Conservation (phyloP, 306 rosid genomes). For the Chamaecrista fasciculata region DNA sequence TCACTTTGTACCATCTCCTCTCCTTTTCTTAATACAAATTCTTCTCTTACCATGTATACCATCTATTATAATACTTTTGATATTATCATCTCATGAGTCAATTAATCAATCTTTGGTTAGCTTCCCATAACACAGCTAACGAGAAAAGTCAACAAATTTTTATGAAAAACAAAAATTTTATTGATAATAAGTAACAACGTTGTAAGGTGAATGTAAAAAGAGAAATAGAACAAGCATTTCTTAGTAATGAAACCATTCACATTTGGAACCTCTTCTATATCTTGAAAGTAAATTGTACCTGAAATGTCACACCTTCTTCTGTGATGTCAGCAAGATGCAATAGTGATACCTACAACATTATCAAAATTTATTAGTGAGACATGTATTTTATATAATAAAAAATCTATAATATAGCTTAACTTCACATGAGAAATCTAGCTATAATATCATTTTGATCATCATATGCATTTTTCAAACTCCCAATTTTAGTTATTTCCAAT, state of each 20-base stretch:
- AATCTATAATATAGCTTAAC: slow-evolving; percentile 16
- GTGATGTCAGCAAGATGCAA: slow-evolving; percentile 98
- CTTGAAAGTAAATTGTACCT: slow-evolving; percentile 46
- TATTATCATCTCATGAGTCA: slow-evolving; percentile 6
- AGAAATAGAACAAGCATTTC: background rate
- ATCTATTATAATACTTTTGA: too few species aligned
- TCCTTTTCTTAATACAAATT: too few species aligned
- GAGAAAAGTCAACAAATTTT: background rate
- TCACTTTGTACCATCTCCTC: too few species aligned
- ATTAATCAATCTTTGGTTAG: background rate
- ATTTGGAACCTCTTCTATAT: slow-evolving; percentile 3
- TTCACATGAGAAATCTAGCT: slow-evolving; percentile 12
- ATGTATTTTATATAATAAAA: too few species aligned
- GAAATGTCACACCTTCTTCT: slow-evolving; percentile 95
- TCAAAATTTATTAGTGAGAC: slow-evolving; percentile 26
- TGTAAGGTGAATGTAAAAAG: slow-evolving; percentile 6
- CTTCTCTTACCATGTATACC: too few species aligned
- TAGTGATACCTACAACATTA: slow-evolving; percentile 70
- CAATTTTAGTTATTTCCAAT: background rate
- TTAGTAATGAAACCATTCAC: slow-evolving; percentile 5
- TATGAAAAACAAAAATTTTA: background rate
- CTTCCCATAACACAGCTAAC: background rate
- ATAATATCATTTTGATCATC: slow-evolving; percentile 7
- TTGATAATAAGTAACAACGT: background rate
- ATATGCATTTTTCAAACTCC: background rate